Evolutionary conservation across 2,329 filamentous ascomycete genomes (phyloP), one percentile per base, ranked within the genome.

Genomic region (Aureobasidium lini): DNA sequence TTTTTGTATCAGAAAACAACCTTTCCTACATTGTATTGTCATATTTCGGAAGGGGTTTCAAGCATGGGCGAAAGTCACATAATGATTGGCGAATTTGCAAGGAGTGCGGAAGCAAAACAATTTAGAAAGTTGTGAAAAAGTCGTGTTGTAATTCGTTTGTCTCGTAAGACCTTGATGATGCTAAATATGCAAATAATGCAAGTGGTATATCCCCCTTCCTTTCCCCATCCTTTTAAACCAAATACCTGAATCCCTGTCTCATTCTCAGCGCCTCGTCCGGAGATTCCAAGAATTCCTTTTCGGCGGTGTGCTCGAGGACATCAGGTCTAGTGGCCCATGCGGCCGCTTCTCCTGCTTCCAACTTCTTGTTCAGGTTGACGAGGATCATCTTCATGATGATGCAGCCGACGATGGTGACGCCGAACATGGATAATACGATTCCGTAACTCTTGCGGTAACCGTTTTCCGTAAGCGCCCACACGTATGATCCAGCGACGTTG

Each of bases 401-500:
- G 43, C 61, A 84, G 5, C 81, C 82, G 0, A 76, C 37, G 34
- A 84, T 79, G 0, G 84, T 82, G 42, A 83, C 65, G 3, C 81
- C 82, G 66, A 85, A 86, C 84, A 86, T 86, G 66, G 81, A 76
- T 13, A 80, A 78, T 5, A 86, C 84, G 60, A 87, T 84, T 4
- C 82, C 84, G 65, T 86, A 86, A 62, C 82, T 85, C 73, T 82
- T 80, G 63, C 84, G 78, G 74, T 78, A 86, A 0, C 84, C 84
- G 62, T 86, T 79, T 0, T 78, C 82, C 28, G 76, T 72, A 52
- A 86, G 75, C 56, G 77, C 73, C 84, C 84, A 86, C 3, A 86
- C 83, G 65, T 86, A 86, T 0, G 79, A 81, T 2, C 84, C 84
- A 0, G 83, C 83, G 39, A 64, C 62, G 44, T 67, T 66, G 13